Evolutionary conservation across 2,329 filamentous ascomycete species (phyloP).

Genomic region (Fusarium zealandicum): DNA sequence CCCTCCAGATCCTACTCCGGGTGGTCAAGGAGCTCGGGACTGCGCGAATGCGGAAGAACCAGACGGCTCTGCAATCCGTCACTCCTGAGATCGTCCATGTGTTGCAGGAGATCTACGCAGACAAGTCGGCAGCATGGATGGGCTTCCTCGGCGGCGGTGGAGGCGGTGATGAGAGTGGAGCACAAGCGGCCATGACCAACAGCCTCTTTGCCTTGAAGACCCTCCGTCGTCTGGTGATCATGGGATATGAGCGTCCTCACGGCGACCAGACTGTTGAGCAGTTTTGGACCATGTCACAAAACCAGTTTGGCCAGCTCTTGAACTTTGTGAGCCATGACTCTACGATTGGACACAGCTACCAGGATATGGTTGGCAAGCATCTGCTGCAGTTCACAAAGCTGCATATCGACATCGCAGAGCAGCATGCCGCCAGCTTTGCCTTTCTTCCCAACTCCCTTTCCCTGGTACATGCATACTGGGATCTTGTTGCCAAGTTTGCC

Average conservation of each 20-base stretch:
- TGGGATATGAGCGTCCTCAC: slow-evolving; percentile 85
- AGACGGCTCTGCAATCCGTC: slow-evolving; percentile 77
- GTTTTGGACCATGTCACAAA: slow-evolving; percentile 81
- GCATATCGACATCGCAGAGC: slow-evolving; percentile 83
- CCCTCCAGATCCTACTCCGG: slow-evolving; percentile 79
- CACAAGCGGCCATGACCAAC: slow-evolving; percentile 72
- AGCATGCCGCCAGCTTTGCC: slow-evolving; percentile 83
- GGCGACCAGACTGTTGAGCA: slow-evolving; percentile 76
- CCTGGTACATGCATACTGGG: slow-evolving; percentile 86
- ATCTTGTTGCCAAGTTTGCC: slow-evolving; percentile 77
- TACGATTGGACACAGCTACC: slow-evolving; percentile 60
- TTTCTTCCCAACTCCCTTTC: slow-evolving; percentile 80
- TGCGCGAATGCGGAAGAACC: slow-evolving; percentile 75
- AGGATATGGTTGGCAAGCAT: slow-evolving; percentile 79
- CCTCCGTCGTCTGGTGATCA: slow-evolving; percentile 77
- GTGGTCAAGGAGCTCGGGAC: slow-evolving; percentile 91
- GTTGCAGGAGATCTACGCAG: slow-evolving; percentile 78
- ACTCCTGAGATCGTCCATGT: slow-evolving; percentile 86
- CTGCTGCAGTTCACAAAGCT: slow-evolving; percentile 90
- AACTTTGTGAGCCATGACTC: slow-evolving; percentile 65
- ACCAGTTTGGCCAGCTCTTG: slow-evolving; percentile 80
- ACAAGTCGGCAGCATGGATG: slow-evolving; percentile 75
- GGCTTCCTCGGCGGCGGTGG: slow-evolving; percentile 63
- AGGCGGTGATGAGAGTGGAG: slow-evolving; percentile 59
- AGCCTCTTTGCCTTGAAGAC: slow-evolving; percentile 82